Evolutionary conservation across 352 stramenopile genomes (phyloP).

Genomic region (Paralagenidium karlingii): DNA sequence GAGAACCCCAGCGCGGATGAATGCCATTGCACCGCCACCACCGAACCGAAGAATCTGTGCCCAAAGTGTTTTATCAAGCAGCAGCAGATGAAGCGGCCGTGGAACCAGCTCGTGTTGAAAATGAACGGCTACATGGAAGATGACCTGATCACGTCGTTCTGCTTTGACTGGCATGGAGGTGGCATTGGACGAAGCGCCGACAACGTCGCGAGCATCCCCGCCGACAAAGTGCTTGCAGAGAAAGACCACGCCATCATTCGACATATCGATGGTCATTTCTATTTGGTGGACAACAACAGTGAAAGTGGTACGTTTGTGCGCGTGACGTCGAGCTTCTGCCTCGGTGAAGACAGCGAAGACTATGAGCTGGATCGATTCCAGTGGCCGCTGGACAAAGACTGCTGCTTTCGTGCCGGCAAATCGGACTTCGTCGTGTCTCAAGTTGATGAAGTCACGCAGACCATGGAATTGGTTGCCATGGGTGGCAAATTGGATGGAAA

Average conservation of each 20-base stretch:
- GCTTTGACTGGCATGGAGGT: conserved; percentile 32
- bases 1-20: too few species aligned
- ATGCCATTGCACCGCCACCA: too few species aligned
- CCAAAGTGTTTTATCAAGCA: too few species aligned
- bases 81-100: conserved; percentile 23
- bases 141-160: conserved; percentile 61
- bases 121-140: conserved; percentile 74
- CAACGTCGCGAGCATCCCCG: conserved; percentile 59
- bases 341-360: conserved; percentile 14
- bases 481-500: conserved; percentile 50
- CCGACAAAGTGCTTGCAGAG: conserved; percentile 42
- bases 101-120: conserved; percentile 68
- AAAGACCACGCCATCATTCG: conserved; percentile 43
- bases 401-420: conserved; percentile 67
- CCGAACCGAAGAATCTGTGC: too few species aligned
- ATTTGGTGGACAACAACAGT: conserved; percentile 24
- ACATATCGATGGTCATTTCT: conserved; percentile 45
- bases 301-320: conserved; percentile 55
- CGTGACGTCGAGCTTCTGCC: conserved; percentile 19
- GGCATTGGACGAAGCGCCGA: conserved; percentile 29
- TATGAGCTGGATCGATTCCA: conserved; percentile 59
- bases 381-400: conserved; percentile 49
- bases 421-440: conserved; percentile 62
- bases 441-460: conserved; percentile 37
- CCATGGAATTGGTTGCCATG: conserved; percentile 35